Evolutionary conservation across 148 eudicot species (phyloP), one percentile per base, ranked within the genome.

Genomic region (Beta vulgaris): DNA sequence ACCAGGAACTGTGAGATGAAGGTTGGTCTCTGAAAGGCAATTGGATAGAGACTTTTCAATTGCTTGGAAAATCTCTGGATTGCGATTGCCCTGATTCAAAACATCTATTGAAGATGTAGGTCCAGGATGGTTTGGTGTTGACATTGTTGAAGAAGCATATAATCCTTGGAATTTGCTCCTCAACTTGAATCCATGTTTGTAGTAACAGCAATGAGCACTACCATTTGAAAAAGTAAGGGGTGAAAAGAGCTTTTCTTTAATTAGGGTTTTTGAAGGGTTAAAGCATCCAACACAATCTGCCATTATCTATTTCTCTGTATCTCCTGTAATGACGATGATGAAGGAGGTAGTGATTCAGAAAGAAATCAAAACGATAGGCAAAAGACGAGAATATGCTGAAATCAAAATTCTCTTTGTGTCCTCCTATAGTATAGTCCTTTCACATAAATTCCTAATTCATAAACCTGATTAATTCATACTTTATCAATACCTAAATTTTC

Each of bases 11-110:
- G 92, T 82, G 11, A 86, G 84, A 73, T 88, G 88, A 69, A 94
- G 98, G 72, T 90, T 80, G 48, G 98, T 91, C 42, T 94, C 96
- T 0, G 92, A 87, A 29, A 94, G 86, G 46, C 97, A 92, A 51
- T 89, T 88, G 49, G 82, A 53, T 6, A 86, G 54, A 42, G 93
- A 85, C 72, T 76, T 78, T 81, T 82, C 69, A 26, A 89, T 87
- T 49, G 87, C 87, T 21, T 36, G 72, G 69, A 85, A 66, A 67
- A 89, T 73, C 79, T 91, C 86, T 19, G 80, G 79, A 79, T 84
- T 90, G 23, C 72, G 78, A 21, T 78, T 69, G 19, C 84, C 82
- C 35, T 62, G 63, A 14, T 68, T 86, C 74, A 82, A 62, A 55
- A 76, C 86, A 68, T 80, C 87, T 59, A 87, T 34, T n/a, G 61